These are phyloP conservation scores for Polychytrium aggregatum DNA, from an alignment of 192 early-diverging fungal genomes.

Conservation along the genomic window DNA sequence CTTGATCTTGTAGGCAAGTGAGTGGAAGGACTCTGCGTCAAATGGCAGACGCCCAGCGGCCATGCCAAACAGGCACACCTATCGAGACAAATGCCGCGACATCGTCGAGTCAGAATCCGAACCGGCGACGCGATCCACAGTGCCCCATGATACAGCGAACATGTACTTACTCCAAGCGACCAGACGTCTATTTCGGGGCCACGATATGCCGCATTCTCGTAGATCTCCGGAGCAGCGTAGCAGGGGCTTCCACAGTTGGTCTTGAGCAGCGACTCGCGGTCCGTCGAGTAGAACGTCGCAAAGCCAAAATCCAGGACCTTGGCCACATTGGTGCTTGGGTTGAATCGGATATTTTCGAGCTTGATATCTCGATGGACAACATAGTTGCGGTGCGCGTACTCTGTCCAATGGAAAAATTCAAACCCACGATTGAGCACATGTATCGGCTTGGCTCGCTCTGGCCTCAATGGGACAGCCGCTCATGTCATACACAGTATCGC, in stretches of 20 bases:
- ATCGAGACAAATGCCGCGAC: conserved; percentile 20
- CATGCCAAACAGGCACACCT: conserved; percentile 25
- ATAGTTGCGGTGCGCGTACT: conserved; percentile 18
- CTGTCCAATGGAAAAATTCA: no score
- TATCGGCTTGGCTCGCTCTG: no score
- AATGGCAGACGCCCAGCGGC: conserved; percentile 19
- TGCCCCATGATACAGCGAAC: conserved; percentile 5
- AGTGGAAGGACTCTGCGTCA: conserved; percentile 15
- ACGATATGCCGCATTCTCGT: conserved; percentile 55
- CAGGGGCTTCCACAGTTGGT: conserved; percentile 27
- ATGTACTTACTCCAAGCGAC: conserved; percentile 60
- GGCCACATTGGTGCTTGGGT: background rate
- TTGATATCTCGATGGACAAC: conserved; percentile 32
- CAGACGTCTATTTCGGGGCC: conserved; percentile 73
- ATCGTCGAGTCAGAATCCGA: no score
- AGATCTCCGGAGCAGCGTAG: conserved; percentile 33
- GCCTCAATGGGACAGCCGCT: no score
- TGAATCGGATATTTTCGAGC: conserved; percentile 30
- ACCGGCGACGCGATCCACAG: no score
- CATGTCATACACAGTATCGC: background rate
- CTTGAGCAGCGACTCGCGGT: conserved; percentile 11
- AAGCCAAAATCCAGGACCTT: conserved; percentile 27
- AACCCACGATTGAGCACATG: no score
- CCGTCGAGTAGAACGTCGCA: conserved; percentile 15
- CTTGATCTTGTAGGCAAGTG: conserved; percentile 6